Evolutionary conservation across 305 asterid species (phyloP).

Genomic region (Solanum hybrid): DNA sequence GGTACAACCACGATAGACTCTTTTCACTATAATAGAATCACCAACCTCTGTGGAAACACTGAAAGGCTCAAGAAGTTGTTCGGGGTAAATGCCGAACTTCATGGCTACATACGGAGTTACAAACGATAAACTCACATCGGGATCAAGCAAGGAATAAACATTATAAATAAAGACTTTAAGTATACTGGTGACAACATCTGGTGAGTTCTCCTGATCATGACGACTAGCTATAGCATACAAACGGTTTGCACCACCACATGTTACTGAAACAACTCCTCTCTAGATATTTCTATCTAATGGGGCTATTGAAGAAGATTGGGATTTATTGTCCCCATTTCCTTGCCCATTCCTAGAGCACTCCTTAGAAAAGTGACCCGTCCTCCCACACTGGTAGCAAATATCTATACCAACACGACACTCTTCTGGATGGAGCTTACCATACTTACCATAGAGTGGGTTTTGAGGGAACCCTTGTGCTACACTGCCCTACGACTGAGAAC

Average conservation of each 20-base stretch:
- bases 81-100: background rate
- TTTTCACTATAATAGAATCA: background rate
- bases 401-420: background rate
- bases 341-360: background rate
- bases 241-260: background rate
- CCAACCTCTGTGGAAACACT: background rate
- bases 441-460: background rate
- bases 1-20: background rate
- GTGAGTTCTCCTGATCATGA: background rate
- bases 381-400: background rate
- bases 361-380: background rate
- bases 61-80: background rate
- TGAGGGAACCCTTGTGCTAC: background rate
- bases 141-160: background rate
- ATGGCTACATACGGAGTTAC: background rate
- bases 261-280: no score
- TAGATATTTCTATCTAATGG: background rate
- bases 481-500: background rate
- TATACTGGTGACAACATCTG: no score
- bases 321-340: background rate
- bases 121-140: background rate
- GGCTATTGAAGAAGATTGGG: background rate
- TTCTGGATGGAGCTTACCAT: background rate
- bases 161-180: background rate
- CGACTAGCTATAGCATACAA: background rate